Evolutionary conservation across 768 basidiomycete species (phyloP).

Genomic region (Boletellus ananas): DNA sequence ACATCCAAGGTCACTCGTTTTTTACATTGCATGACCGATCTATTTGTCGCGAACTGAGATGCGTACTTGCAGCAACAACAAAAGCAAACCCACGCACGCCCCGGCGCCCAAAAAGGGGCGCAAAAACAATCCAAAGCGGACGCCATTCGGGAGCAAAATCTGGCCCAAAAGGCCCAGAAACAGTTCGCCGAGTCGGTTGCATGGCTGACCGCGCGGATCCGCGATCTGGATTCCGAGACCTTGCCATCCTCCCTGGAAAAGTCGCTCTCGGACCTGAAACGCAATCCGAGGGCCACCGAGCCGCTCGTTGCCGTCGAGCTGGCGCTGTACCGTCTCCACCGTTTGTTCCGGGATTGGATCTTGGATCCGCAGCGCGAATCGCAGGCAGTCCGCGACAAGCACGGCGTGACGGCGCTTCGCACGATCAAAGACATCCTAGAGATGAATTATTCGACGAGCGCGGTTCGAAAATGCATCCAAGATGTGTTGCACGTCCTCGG

Average conservation of each 20-base stretch:
- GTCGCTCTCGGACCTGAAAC: constrained; percentile 36
- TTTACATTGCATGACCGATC: not conserved
- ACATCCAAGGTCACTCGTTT: constrained; percentile 11
- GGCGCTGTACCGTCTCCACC: constrained; percentile 49
- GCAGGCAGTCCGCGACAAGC: constrained; percentile 40
- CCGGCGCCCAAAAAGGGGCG: constrained; percentile 26
- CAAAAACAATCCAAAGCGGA: constrained; percentile 35
- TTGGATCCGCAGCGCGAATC: constrained; percentile 39
- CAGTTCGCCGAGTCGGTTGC: constrained; percentile 35
- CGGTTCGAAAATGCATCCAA: constrained; percentile 35
- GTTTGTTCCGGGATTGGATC: constrained; percentile 52
- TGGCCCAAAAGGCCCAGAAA: constrained; percentile 42
- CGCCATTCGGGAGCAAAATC: constrained; percentile 42
- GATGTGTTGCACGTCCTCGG: constrained; percentile 45
- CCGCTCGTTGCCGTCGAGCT: constrained; percentile 48
- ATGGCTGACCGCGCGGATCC: constrained; percentile 56
- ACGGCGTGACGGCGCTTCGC: constrained; percentile 45
- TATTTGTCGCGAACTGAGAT: not conserved
- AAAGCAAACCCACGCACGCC: constrained; percentile 15
- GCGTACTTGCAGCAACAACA: not conserved
- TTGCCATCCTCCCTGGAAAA: constrained; percentile 27
- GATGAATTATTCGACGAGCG: constrained; percentile 26
- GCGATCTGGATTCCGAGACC: constrained; percentile 24
- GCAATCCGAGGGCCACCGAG: constrained; percentile 43
- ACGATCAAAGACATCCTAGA: constrained; percentile 45